phyloP scores from a whole-genome alignment of 352 stramenopile genomes.

The Globisporangium cylindrosporum region DNA sequence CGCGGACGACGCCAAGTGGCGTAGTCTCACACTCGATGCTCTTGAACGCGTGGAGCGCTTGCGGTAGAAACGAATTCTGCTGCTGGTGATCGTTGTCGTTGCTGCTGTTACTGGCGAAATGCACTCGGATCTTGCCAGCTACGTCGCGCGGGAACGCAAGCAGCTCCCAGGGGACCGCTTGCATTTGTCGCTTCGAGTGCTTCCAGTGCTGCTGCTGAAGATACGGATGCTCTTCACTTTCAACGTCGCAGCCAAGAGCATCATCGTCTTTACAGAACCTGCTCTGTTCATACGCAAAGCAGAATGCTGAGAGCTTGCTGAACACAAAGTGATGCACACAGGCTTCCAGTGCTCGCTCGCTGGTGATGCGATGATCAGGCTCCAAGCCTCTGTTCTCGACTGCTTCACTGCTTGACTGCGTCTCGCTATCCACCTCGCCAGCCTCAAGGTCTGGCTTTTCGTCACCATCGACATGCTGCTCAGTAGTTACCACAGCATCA shows the following conservation, averaged over 20 bases:
- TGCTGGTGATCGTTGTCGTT: neutral
- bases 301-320: constrained; percentile 1
- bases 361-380: neutral
- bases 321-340: constrained; percentile 18
- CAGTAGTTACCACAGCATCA: too few relatives aligned
- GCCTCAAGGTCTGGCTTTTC: neutral
- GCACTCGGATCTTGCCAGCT: constrained; percentile 1
- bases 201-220: constrained; percentile 27
- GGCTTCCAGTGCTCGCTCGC: constrained; percentile 2
- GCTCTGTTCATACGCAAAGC: constrained; percentile 11
- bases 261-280: neutral
- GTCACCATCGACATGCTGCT: neutral
- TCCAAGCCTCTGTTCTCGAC: neutral
- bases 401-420: neutral
- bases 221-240: constrained; percentile 1
- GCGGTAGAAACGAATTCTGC: constrained; percentile 20
- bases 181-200: constrained; percentile 24
- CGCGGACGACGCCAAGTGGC: constrained; percentile 22
- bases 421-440: neutral
- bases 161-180: constrained; percentile 13
- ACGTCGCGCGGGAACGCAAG: constrained; percentile 25
- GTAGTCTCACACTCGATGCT: constrained; percentile 23
- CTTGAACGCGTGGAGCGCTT: constrained; percentile 22
- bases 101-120: neutral
- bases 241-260: neutral